A percentile compares a stretch with the other conserved stretches of the same genome.
These are phyloP conservation scores for Candida ficus DNA, from an alignment of 805 yeast species.

Conservation along the genomic window DNA sequence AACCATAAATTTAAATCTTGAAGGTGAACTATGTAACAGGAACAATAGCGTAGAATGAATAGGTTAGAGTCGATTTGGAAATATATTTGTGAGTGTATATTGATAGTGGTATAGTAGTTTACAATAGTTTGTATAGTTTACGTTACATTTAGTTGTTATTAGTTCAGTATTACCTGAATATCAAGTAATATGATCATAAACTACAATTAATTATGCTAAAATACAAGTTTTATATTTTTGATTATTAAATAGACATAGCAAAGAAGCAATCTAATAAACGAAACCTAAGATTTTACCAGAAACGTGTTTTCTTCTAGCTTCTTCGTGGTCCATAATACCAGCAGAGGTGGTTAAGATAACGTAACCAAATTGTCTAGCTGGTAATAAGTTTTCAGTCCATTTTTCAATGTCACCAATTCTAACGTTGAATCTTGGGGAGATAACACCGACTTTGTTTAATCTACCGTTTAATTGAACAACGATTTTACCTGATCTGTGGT, in stretches of 20 bases:
- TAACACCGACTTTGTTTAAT: slow-evolving; percentile 98
- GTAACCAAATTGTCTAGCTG: slow-evolving; percentile 99
- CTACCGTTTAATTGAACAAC: slow-evolving; percentile 97
- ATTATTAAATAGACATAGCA: neutral
- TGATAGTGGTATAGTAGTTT: no score
- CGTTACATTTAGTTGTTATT: neutral
- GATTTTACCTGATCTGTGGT: slow-evolving; percentile 98
- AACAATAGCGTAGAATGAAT: no score
- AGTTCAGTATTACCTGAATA: neutral
- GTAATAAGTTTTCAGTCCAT: slow-evolving; percentile 97
- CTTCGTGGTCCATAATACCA: slow-evolving; percentile 99
- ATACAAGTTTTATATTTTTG: slow-evolving; percentile 10
- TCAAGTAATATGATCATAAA: no score
- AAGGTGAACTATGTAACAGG: no score
- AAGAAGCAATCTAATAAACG: slow-evolving; percentile 60
- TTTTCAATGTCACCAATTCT: slow-evolving; percentile 93
- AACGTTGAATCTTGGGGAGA: slow-evolving; percentile 98
- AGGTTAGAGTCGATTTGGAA: no score
- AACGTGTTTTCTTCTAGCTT: slow-evolving; percentile 99
- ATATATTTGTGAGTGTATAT: neutral
- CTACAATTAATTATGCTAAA: slow-evolving; percentile 4
- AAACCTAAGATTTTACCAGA: slow-evolving; percentile 98
- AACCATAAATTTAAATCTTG: no score
- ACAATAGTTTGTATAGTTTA: no score
- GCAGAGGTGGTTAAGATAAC: slow-evolving; percentile 98